A percentile compares a stretch with the other conserved stretches of the same genome.
Conservation (phyloP, 345 rosid genomes). For the Firmiana major region DNA sequence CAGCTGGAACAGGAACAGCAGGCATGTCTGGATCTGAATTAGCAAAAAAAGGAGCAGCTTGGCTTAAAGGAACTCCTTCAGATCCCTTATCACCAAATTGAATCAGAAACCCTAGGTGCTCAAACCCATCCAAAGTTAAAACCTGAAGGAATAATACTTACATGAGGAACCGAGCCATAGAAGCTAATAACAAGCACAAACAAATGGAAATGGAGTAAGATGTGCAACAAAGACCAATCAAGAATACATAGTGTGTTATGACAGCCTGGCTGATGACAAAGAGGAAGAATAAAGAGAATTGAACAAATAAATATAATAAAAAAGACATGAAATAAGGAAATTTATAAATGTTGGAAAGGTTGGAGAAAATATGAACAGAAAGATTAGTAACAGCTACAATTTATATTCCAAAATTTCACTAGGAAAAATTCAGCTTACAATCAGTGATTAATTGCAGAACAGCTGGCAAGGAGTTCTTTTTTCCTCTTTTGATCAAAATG, state of each 20-base stretch:
- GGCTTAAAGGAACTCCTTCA: conserved; percentile 75
- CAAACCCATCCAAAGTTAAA: conserved; percentile 83
- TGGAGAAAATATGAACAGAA: not conserved
- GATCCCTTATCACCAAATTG: conserved; percentile 90
- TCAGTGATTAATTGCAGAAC: not conserved
- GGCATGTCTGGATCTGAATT: conserved; percentile 99
- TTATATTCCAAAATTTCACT: not conserved
- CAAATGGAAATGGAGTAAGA: conserved; percentile 1
- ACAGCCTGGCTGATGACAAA: not conserved
- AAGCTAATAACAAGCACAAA: conserved; percentile 3
- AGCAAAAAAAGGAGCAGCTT: conserved; percentile 92
- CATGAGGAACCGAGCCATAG: conserved; percentile 10
- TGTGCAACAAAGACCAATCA: not conserved
- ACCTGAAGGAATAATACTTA: conserved; percentile 48
- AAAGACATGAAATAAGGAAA: not conserved
- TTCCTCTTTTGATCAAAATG: not conserved
- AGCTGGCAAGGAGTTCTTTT: not conserved
- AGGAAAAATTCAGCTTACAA: not conserved
- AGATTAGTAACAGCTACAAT: not conserved
- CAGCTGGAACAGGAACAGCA: conserved; percentile 83
- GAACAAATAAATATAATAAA: not conserved
- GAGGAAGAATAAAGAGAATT: not conserved
- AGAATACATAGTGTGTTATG: not conserved
- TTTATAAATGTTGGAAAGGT: not conserved
- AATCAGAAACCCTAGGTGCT: conserved; percentile 92